phyloP scores from a whole-genome alignment of 2,329 filamentous ascomycete species.

The Pseudogymnoascus sp. region DNA sequence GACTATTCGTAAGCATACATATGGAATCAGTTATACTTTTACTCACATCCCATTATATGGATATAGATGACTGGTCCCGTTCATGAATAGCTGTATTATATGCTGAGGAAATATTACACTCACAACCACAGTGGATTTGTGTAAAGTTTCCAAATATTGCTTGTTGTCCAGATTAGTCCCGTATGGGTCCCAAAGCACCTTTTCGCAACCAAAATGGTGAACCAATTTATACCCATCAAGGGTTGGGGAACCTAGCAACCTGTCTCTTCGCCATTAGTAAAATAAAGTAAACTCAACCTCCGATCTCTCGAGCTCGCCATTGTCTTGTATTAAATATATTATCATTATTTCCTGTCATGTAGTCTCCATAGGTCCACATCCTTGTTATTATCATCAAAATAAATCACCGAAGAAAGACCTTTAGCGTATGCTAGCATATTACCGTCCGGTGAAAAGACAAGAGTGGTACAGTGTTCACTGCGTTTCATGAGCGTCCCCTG shows the following conservation, averaged over 20 bases:
- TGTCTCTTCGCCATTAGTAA: neutral
- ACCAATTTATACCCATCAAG: neutral
- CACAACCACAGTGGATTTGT: neutral
- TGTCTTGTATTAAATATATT: neutral
- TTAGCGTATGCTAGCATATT: neutral
- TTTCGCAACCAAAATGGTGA: neutral
- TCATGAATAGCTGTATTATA: neutral
- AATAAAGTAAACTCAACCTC: neutral
- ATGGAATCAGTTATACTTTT: too few relatives aligned
- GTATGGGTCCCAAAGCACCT: neutral
- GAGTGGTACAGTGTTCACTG: neutral
- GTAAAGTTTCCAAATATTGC: neutral
- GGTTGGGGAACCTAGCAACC: neutral
- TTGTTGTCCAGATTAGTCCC: neutral
- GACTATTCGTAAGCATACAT: too few relatives aligned
- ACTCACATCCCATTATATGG: too few relatives aligned
- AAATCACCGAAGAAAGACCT: neutral
- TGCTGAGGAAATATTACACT: neutral
- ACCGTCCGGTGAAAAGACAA: slow-evolving; percentile 4
- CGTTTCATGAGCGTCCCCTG: neutral
- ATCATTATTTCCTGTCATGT: neutral
- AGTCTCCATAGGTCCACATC: neutral
- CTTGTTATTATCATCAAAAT: too few relatives aligned
- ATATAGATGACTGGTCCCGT: too few relatives aligned
- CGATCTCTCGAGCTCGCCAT: neutral